A percentile compares a stretch with the other conserved stretches of the same genome.
These are phyloP conservation scores for Clarireedia hainanense DNA, from an alignment of 2,329 filamentous ascomycete species.

Conservation along the genomic window DNA sequence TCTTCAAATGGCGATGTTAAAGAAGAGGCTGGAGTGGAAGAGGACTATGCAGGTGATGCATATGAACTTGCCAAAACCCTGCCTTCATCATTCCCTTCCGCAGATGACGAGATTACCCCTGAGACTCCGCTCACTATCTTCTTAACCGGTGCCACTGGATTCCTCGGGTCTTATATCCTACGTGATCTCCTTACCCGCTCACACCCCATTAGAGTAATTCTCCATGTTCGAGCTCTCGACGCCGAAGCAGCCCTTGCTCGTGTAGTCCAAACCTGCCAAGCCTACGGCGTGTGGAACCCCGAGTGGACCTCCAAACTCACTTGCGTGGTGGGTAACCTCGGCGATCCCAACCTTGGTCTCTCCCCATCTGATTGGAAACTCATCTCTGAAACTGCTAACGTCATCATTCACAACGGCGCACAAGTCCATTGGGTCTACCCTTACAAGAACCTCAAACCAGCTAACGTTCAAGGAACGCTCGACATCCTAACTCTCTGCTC, in stretches of 20 bases:
- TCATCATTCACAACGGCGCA: slow-evolving; percentile 77
- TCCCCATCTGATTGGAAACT: slow-evolving; percentile 55
- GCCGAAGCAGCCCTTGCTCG: slow-evolving; percentile 52
- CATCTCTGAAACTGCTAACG: slow-evolving; percentile 59
- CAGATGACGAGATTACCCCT: slow-evolving; percentile 24
- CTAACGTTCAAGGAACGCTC: slow-evolving; percentile 77
- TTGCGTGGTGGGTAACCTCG: slow-evolving; percentile 65
- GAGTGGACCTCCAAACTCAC: slow-evolving; percentile 58
- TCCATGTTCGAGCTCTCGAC: slow-evolving; percentile 66
- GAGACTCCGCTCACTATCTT: slow-evolving; percentile 53
- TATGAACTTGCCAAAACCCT: slow-evolving; percentile 33
- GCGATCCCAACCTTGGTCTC: slow-evolving; percentile 67
- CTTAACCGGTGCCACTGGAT: slow-evolving; percentile 84
- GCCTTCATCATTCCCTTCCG: slow-evolving; percentile 32
- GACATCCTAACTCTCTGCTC: slow-evolving; percentile 69
- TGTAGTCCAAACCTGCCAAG: slow-evolving; percentile 58
- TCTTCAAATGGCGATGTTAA: slow-evolving; percentile 26
- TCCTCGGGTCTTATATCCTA: slow-evolving; percentile 75
- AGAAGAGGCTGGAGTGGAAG: slow-evolving; percentile 36
- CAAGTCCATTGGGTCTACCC: slow-evolving; percentile 73
- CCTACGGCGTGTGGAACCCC: slow-evolving; percentile 72
- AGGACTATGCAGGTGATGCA: slow-evolving; percentile 39
- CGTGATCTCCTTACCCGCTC: slow-evolving; percentile 62
- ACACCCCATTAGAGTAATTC: slow-evolving; percentile 55
- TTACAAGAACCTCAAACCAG: slow-evolving; percentile 62